phyloP scores from a whole-genome alignment of 345 rosid species.

The Citrus cavaleriei region DNA sequence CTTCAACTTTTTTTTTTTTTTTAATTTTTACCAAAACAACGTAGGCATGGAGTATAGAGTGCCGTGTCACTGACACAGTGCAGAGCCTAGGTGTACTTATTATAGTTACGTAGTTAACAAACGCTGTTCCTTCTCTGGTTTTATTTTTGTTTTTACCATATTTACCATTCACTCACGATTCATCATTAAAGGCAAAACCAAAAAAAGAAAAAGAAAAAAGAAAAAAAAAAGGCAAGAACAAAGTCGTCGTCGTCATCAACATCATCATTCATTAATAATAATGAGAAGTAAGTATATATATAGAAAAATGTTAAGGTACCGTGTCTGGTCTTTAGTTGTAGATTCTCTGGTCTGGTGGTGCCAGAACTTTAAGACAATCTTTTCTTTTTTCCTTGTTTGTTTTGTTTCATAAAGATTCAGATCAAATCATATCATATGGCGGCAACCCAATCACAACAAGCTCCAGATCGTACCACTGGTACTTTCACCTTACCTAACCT shows the following conservation, averaged over 20 bases:
- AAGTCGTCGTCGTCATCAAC: not conserved
- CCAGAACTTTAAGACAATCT: slow-evolving; percentile 26
- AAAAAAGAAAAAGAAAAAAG: too few species aligned
- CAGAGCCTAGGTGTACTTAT: not conserved
- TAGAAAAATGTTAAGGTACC: slow-evolving; percentile 6
- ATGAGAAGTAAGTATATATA: not conserved
- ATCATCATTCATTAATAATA: not conserved
- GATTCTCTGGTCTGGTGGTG: slow-evolving; percentile 21
- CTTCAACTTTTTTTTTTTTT: not conserved
- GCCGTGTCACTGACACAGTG: not conserved
- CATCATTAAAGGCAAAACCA: not conserved
- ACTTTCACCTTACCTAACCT: slow-evolving; percentile 29
- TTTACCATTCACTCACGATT: not conserved
- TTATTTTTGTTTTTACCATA: not conserved
- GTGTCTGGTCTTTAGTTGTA: slow-evolving; percentile 6
- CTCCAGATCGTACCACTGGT: slow-evolving; percentile 63
- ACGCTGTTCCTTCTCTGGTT: not conserved
- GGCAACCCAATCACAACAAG: slow-evolving; percentile 59
- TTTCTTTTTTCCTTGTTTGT: not conserved
- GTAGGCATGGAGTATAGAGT: not conserved
- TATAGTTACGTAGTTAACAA: not conserved
- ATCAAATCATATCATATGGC: slow-evolving; percentile 39
- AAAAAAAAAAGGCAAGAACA: not conserved
- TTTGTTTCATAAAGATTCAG: slow-evolving; percentile 31
- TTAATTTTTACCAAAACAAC: not conserved